Conservation (phyloP, 2,329 filamentous ascomycete species). For the Hymenoscyphus occultus region DNA sequence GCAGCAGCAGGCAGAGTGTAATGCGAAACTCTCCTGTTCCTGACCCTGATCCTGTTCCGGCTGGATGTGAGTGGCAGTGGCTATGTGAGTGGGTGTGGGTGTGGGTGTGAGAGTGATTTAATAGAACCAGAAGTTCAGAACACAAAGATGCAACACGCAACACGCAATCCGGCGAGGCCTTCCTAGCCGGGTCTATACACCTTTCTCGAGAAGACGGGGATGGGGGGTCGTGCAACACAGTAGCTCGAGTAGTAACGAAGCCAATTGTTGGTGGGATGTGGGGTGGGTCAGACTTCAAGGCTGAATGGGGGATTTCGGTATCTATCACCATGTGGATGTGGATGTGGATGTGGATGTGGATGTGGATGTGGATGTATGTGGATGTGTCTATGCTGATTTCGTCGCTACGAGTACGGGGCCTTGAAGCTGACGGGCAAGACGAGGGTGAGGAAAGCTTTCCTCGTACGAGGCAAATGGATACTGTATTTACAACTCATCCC, state of each 20-base stretch:
- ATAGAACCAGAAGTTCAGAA: constrained; percentile 17
- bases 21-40: constrained; percentile 14
- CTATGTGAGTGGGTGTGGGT: no score
- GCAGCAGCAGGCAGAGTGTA: constrained; percentile 15
- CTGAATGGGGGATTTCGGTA: constrained; percentile 6
- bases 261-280: not conserved
- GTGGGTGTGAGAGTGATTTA: constrained; percentile 16
- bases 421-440: not conserved
- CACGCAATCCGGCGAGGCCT: not conserved
- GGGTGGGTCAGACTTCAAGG: constrained; percentile 6
- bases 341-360: no score
- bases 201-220: no score
- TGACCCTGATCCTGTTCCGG: constrained; percentile 3
- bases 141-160: constrained; percentile 14
- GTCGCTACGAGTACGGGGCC: not conserved
- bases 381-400: constrained; percentile 2
- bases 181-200: not conserved
- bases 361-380: not conserved
- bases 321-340: not conserved
- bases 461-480: not conserved
- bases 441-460: not conserved
- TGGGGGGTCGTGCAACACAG: not conserved
- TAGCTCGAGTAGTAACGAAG: not conserved
- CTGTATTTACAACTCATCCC: not conserved
- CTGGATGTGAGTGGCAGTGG: constrained; percentile 14